Conservation (phyloP, 169 alveolate genomes). For the Plasmodium reichenowi region DNA sequence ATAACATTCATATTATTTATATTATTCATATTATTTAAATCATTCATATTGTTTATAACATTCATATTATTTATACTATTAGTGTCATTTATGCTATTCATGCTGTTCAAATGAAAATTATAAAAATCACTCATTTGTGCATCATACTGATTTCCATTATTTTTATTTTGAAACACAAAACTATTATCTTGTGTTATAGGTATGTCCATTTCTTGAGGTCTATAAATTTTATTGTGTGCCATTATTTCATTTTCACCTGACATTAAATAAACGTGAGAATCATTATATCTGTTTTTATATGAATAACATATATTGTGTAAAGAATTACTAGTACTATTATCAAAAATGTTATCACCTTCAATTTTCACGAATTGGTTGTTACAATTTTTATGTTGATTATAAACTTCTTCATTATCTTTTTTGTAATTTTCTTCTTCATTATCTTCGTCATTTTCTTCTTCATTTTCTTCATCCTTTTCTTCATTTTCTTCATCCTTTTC, state of each 20-base stretch:
- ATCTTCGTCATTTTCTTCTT: constrained; percentile 2
- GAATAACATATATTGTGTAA: not conserved
- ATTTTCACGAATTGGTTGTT: too few species aligned
- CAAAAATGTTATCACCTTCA: constrained; percentile 2
- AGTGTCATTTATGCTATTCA: not conserved
- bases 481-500: not conserved
- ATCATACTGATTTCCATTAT: not conserved
- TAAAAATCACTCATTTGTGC: not conserved
- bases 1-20: not conserved
- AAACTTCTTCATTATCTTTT: not conserved
- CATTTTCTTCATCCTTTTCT: not conserved
- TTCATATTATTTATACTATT: not conserved
- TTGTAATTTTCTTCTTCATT: constrained; percentile 1
- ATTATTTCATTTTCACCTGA: not conserved
- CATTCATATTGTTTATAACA: not conserved
- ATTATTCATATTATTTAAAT: not conserved
- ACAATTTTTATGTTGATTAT: not conserved
- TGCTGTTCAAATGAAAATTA: not conserved
- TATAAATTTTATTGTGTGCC: not conserved
- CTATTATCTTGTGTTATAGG: not conserved
- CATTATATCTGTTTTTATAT: not conserved
- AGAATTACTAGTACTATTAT: not conserved
- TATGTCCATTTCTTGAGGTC: not conserved
- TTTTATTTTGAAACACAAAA: not conserved
- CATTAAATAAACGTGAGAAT: not conserved